Conservation (phyloP, 2,329 filamentous ascomycete genomes). For the Paracorniculantispora psalliotae region DNA sequence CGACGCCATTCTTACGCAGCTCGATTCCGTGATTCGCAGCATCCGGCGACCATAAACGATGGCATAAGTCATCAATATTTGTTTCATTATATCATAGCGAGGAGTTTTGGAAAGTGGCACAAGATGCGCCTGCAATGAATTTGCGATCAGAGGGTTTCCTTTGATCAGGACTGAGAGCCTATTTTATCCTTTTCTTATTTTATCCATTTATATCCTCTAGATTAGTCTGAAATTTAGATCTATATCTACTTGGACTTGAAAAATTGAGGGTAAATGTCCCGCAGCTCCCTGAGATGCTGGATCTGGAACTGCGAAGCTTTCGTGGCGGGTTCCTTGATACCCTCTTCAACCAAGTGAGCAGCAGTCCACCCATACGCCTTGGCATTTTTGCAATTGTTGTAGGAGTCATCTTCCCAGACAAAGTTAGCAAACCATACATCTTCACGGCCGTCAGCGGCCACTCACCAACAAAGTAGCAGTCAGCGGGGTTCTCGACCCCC, state of each 20-base stretch:
- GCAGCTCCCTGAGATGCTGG: slow-evolving; percentile 68
- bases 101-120: slow-evolving; percentile 21
- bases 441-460: slow-evolving; percentile 15
- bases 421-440: accelerated
- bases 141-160: background rate
- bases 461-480: slow-evolving; percentile 92
- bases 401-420: slow-evolving; percentile 69
- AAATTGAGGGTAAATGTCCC: slow-evolving; percentile 72
- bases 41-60: slow-evolving; percentile 53
- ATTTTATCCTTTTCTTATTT: background rate
- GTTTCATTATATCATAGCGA: slow-evolving; percentile 21
- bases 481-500: slow-evolving; percentile 57
- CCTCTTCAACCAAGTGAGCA: slow-evolving; percentile 79
- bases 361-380: slow-evolving; percentile 79
- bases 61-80: background rate
- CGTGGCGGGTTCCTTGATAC: slow-evolving; percentile 55
- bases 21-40: slow-evolving; percentile 58
- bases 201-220: background rate
- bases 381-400: slow-evolving; percentile 72
- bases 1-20: slow-evolving; percentile 53
- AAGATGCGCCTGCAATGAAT: background rate
- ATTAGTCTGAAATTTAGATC: background rate
- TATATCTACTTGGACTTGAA: slow-evolving; percentile 56
- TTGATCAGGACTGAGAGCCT: background rate
- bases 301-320: slow-evolving; percentile 73